Base-by-base conservation (phyloP, 2,329 filamentous ascomycete species). In the Didymella pomorum region DNA sequence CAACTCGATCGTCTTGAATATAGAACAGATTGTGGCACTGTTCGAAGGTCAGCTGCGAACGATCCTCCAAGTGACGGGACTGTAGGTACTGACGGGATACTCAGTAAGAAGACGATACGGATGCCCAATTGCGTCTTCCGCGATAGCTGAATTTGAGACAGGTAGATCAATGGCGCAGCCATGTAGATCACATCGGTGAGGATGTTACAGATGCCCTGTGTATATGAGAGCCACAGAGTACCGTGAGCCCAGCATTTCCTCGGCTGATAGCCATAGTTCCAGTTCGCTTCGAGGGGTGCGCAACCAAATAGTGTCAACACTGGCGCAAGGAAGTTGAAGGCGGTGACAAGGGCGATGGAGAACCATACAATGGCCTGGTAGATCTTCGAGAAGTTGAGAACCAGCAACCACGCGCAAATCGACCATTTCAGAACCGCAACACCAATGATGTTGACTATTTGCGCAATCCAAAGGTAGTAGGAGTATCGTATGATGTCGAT, bases 381-480 rank as follows among this genome's bases (percentile, higher is more conserved):
- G 3, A 64, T 14, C 23, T 23, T 70, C 12, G 69, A 70, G 45
- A 73, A 71, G 21, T 74, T 71, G 18, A 74, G 64, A 14, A 66
- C 62, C 7, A 74, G 53, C 3, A 74, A 56, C 58, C 70, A 73
- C 2, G 70, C 65, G 45, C 71, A 73, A 9, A 74, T 73, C 4
- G 70, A 69, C 64, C 63, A 69, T 39, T 73, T 73, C 9, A 74
- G 52, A 8, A 71, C 56, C n/a, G 70, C 69, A 18, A 74, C 65
- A 14, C 65, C 71, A 8, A 72, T 58, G 29, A 73, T 64, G 50
- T 74, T 73, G 50, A 69, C 42, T 18, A 71, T 62, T 37, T 70
- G 69, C 29, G 56, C 56, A 35, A 71, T 61, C 67, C 66, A 72
- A 18, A 72, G 61, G 25, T 48, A 65, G 31, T 72, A 69, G 2